phyloP scores from a whole-genome alignment of 2,329 filamentous ascomycete species.

The Lachnellula subtilissima region DNA sequence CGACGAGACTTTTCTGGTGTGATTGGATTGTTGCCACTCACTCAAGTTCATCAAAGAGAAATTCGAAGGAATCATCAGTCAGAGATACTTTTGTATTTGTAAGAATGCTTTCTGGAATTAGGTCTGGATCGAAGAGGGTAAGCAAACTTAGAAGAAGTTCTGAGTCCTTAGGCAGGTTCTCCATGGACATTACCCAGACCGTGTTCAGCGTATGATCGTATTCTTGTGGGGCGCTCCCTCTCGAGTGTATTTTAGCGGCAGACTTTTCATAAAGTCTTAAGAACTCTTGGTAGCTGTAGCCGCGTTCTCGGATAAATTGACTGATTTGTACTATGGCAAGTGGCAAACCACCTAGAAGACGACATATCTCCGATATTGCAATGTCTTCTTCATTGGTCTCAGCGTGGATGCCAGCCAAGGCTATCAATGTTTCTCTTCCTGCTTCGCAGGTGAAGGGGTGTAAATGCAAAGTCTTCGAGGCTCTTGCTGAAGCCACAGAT shows the following conservation, averaged over 20 bases:
- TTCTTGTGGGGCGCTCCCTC: conserved; percentile 17
- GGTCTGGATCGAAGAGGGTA: conserved; percentile 29
- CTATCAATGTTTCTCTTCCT: no score
- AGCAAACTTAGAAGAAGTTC: conserved; percentile 23
- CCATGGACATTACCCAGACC: conserved; percentile 27
- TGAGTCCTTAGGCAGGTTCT: conserved; percentile 20
- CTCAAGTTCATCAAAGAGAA: conserved; percentile 30
- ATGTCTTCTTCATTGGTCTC: no score
- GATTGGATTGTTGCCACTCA: conserved; percentile 5
- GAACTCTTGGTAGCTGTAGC: conserved; percentile 25
- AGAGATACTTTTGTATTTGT: conserved; percentile 13
- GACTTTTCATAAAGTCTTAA: conserved; percentile 27
- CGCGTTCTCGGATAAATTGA: conserved; percentile 27
- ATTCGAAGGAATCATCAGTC: conserved; percentile 19
- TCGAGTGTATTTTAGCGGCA: conserved; percentile 26
- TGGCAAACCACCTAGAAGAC: conserved; percentile 27
- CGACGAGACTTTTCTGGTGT: no score
- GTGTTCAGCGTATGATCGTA: conserved; percentile 29
- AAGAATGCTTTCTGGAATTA: conserved; percentile 27
- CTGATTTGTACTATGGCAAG: conserved; percentile 31
- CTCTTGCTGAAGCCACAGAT: conserved; percentile 11
- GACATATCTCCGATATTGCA: not conserved
- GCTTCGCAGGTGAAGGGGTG: conserved; percentile 5
- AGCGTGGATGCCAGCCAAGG: no score
- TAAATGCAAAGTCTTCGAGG: conserved; percentile 13